These are phyloP conservation scores for Pleurotus citrinopileatus DNA, from an alignment of 768 basidiomycete genomes.

Conservation along the genomic window DNA sequence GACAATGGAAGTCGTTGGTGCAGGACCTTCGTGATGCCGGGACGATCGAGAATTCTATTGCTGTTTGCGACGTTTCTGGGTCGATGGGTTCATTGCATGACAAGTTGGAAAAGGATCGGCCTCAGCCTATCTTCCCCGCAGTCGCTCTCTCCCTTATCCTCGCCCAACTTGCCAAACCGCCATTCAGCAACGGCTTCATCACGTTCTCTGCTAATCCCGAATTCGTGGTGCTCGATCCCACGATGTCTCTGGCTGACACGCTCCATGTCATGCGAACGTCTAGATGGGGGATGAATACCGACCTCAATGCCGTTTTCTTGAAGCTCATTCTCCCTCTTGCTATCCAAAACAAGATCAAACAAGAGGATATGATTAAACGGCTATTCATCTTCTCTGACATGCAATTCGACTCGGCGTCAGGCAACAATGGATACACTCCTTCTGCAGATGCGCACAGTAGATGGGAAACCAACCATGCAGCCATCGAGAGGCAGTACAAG, in stretches of 20 bases:
- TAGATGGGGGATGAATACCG: slow-evolving; percentile 57
- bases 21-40: slow-evolving; percentile 50
- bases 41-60: slow-evolving; percentile 57
- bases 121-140: slow-evolving; percentile 56
- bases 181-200: slow-evolving; percentile 66
- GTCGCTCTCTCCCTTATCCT: slow-evolving; percentile 66
- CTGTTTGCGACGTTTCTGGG: slow-evolving; percentile 73
- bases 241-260: slow-evolving; percentile 32
- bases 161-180: slow-evolving; percentile 57
- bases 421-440: too few relatives aligned
- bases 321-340: slow-evolving; percentile 63
- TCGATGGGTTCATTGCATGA: slow-evolving; percentile 52
- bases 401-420: slow-evolving; percentile 62
- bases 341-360: slow-evolving; percentile 48
- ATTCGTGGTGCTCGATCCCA: slow-evolving; percentile 47
- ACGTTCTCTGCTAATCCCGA: slow-evolving; percentile 57
- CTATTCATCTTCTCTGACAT: slow-evolving; percentile 78
- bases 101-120: background rate
- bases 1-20: slow-evolving; percentile 66
- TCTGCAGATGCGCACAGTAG: slow-evolving; percentile 3
- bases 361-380: slow-evolving; percentile 73
- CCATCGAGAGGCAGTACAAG: slow-evolving; percentile 49
- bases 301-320: slow-evolving; percentile 60
- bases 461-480: slow-evolving; percentile 66
- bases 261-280: slow-evolving; percentile 32